A percentile compares a stretch with the other conserved stretches of the same genome.
Evolutionary conservation across 306 rosid species (phyloP).

Genomic region (Trifolium repens): DNA sequence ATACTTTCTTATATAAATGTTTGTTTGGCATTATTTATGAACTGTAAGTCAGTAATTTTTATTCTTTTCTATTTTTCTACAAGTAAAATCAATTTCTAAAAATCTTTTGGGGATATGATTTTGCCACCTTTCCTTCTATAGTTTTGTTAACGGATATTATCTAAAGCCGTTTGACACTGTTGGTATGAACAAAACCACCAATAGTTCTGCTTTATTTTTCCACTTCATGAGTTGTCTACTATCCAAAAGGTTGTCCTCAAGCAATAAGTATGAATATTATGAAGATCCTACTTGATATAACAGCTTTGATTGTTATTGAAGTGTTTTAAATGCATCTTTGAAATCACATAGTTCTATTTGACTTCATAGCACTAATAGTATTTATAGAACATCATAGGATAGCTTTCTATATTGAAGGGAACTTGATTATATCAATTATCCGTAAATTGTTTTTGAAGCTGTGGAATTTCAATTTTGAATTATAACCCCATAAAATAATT

Average conservation of each 20-base stretch:
- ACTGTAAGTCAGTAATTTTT: background rate
- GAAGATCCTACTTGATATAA: background rate
- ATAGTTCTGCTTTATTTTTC: conserved; percentile 29
- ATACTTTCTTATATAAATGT: no score
- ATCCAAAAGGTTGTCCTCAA: conserved; percentile 3
- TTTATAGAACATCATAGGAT: background rate
- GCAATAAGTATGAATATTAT: background rate
- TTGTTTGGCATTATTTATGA: background rate
- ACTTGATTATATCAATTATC: background rate
- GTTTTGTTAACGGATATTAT: background rate
- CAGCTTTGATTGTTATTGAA: background rate
- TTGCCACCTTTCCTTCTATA: conserved; percentile 2
- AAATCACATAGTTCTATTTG: conserved; percentile 14
- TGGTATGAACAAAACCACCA: conserved; percentile 26
- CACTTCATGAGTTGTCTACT: background rate
- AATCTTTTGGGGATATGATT: background rate
- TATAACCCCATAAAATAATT: no score
- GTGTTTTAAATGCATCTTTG: background rate
- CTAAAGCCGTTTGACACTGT: background rate
- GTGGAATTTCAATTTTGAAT: no score
- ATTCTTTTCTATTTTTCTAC: background rate
- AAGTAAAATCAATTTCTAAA: background rate
- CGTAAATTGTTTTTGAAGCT: no score
- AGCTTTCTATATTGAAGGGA: conserved; percentile 9
- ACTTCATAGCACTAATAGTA: conserved; percentile 11